Base-by-base conservation (phyloP, 192 early-diverging fungal genomes). In the Mortierella antarctica region DNA sequence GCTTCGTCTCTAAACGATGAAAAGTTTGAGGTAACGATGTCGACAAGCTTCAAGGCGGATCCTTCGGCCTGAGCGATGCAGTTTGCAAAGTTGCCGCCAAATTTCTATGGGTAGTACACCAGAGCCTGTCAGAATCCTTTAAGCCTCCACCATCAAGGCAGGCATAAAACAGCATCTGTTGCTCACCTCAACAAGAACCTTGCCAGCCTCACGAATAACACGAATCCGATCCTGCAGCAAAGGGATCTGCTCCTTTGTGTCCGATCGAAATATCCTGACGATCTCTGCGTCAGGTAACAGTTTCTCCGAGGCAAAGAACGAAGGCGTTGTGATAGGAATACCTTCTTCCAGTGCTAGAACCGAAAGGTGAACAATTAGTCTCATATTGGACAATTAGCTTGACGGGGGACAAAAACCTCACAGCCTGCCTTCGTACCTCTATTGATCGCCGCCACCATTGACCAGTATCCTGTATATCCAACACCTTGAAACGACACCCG, bases 391-490 rank as follows among this genome's bases (percentile, higher is more conserved):
- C 7, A 40, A 21, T 65, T 52, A 31, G 7, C 57, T 5, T 41
- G 7, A 44, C 12, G 4, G 14, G 21, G 18, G 40, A 15, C 17
- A 40, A 44, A 8, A 50, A 53, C 5, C 42, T 31, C 41, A 9
- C 6, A 20, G 6, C 10, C 10, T 23, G 6, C 62, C 18, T 60
- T 70, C 14, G 1, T 82, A 88, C 88, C 88, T 76, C 92, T 80
- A 74, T 94, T 92, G 64, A 96, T 86, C 5, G 90, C 87, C 0
- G 95, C 95, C 44, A 91, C 92, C 45, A 96, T 74, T 0, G 92
- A 89, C 95, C 95, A 95, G 77, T 96, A 96, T 2, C 95, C 95
- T 21, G 86, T 89, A 75, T 94, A 93, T 13, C 73, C 53, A 14
- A 58, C 55, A 17, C 86, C 91, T 45, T 91, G 73, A 46, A 88